Evolutionary conservation across 495 filamentous ascomycete species (phyloP), one percentile per base, ranked within the genome.

Genomic region (Pseudoneurospora amorphoporcata): DNA sequence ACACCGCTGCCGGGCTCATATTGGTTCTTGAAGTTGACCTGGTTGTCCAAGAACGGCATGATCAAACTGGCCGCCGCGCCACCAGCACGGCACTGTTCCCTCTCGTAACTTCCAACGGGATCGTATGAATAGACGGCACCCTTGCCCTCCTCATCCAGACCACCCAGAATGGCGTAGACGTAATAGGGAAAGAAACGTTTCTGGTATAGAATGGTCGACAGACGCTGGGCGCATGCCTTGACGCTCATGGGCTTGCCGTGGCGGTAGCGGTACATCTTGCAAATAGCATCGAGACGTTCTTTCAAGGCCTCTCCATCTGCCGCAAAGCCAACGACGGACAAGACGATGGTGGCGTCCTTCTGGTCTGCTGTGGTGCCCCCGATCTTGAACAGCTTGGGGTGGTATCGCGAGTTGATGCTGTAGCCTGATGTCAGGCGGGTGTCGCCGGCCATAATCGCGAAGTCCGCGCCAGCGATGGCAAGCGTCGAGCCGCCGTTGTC

Each of bases 171-270:
- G 38, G 94, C 95, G 77, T 92, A 87, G 41, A 95, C 92, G 81
- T 98, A 99, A 86, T 97, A 98, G 17, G 95, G 95, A 87, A 99
- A 99, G 86, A 99, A 99, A 37, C 95, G 92, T 84, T 97, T 98
- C 80, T 90, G 85, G 85, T 99, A 99, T 41, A 99, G 88, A 73
- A 98, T 95, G 4, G 95, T 98, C 32, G 92, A 93, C 70, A 99
- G 85, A 42, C 93, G 88, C 82, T 98, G 94, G 39, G 95, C 95
- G 81, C 94, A 97, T 16, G 95, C 95, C 77, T 91, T 90, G 76
- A 98, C 93, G 72, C 88, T 90, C 91, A 99, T 98, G 58, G 89
- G 86, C 82, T 96, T 97, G 73, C 93, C 93, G 80, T 98, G 94
- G 78, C 95, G 92, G 83, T 97, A 97, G 75, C 89, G 89, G 87